Conservation (phyloP, 1,284 basidiomycete genomes). For the Microbotryum scabiosae region DNA sequence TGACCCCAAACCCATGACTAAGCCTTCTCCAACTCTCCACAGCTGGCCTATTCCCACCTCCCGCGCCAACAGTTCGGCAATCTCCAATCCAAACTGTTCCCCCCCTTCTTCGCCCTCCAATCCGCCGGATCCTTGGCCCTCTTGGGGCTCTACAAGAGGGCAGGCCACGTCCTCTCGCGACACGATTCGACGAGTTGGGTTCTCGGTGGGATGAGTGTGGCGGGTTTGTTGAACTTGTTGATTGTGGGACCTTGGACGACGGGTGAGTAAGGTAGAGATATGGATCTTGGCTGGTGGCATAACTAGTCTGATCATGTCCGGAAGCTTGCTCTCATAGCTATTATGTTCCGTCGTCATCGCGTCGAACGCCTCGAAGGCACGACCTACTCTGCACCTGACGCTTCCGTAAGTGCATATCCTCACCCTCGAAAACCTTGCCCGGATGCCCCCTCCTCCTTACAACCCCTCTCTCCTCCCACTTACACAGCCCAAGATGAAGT, state of each 20-base stretch:
- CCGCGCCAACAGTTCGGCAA: slow-evolving; percentile 30
- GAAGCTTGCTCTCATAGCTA: slow-evolving; percentile 1
- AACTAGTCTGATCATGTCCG: no score
- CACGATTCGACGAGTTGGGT: slow-evolving; percentile 18
- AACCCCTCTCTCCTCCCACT: slow-evolving; percentile 1
- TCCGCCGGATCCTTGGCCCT: slow-evolving; percentile 5
- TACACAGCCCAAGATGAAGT: slow-evolving; percentile 21
- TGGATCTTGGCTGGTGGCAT: no score
- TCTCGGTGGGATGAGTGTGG: slow-evolving; percentile 14
- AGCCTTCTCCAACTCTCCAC: neutral
- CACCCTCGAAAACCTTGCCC: neutral
- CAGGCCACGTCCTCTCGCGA: slow-evolving; percentile 7
- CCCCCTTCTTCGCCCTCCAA: slow-evolving; percentile 23
- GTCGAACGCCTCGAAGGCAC: slow-evolving; percentile 28
- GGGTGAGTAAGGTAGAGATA: slow-evolving; percentile 1
- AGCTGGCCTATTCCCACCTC: slow-evolving; percentile 25
- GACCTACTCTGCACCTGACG: slow-evolving; percentile 27
- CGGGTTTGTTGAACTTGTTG: slow-evolving; percentile 20
- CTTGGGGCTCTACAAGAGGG: slow-evolving; percentile 14
- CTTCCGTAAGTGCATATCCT: neutral
- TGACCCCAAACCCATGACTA: no score
- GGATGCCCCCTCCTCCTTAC: neutral
- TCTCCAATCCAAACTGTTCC: slow-evolving; percentile 31
- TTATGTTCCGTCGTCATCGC: slow-evolving; percentile 31
- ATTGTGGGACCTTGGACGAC: slow-evolving; percentile 30